Base-by-base conservation (phyloP, 306 rosid species). In the Castanospermum australe region DNA sequence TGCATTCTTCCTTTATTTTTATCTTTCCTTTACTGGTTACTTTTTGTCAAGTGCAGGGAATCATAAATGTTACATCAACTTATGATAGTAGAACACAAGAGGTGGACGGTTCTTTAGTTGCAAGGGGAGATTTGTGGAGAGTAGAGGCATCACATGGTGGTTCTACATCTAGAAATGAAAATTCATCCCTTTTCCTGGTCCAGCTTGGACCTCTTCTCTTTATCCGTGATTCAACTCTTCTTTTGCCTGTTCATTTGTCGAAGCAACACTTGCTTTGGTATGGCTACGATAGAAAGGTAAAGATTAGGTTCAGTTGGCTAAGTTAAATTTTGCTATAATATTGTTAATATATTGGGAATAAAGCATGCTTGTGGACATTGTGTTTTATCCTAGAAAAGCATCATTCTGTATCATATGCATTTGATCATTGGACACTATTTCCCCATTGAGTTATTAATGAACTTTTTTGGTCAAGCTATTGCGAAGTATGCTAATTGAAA, bases 61-160 rank as follows among this genome's bases (percentile, higher is more conserved):
- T 83, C 22, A 62, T 93, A 73, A 96, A 93, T 83, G 5, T 91
- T 42, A 82, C 99, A 1, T 89, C 99, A 63, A 93, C 92, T 33
- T 96, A 90, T 77, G 98, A 96, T 81, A 91, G 93, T 78, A 91
- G 98, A 89, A 87, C 97, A 52, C 90, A 82, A 39, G 97, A 90
- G 65, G 89, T 91, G 36, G 98, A 96, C 78, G 89, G 91, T 75
- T 91, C 98, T 79, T 25, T 93, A 77, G 94, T 83, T 81, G 98
- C 99, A 60, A 89, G 96, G 87, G 99, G 99, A 78, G 98, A 91
- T 85, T 79, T 93, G 54, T 96, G 99, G 99, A 93, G 99, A 83
- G 88, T 93, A 42, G 99, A 96, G 85, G 97, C 98, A 63, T 93
- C 99, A 2, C 92, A 83, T 62, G 94, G 93, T 18, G 79, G 94